Evolutionary conservation across 257 asterid species (phyloP), one percentile per base, ranked within the genome.

Genomic region (Forsythia viridissima): DNA sequence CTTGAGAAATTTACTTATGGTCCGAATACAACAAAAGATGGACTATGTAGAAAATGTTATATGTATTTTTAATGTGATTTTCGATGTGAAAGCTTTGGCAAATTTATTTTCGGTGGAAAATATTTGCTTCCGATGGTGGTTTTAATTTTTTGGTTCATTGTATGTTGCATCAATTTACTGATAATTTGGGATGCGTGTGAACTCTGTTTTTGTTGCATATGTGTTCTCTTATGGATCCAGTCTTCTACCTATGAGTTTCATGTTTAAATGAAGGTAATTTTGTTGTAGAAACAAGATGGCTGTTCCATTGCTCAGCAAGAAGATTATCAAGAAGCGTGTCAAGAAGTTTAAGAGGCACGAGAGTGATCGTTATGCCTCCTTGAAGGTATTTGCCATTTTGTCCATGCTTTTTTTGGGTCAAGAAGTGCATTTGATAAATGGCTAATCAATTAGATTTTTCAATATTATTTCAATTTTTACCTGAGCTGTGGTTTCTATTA

Each of bases 271-370:
- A 63, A 21, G 37, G 7, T 63, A 30, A 21, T 37, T 46, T 70
- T 21, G n/a, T 44, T 73, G 72, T 78, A 81, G 84, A 70, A 77
- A 71, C 80, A 30, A 11, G 61, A 83, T 83, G 87, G 87, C 87
- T 6, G 87, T 81, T 13, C 87, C 87, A 1, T 79, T 83, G 87
- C 76, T 86, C 77, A 44, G 41, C 84, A 86, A 86, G 85, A 86
- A 79, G 89, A 81, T 83, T 55, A 71, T 86, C 46, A 83, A 86
- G 81, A 86, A 86, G 82, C 84, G 85, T 51, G 85, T 79, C 21
- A 86, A 75, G 82, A 73, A 72, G 87, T 86, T 86, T 82, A 86
- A 78, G 85, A 78, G 89, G 82, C 82, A 69, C 76, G 87, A 83
- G 73, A 83, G 89, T 21, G 89, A 86, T 30, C 82, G 89, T 1